phyloP scores from a whole-genome alignment of 1,139 yeast genomes.

The Saccharomyces hybrid region DNA sequence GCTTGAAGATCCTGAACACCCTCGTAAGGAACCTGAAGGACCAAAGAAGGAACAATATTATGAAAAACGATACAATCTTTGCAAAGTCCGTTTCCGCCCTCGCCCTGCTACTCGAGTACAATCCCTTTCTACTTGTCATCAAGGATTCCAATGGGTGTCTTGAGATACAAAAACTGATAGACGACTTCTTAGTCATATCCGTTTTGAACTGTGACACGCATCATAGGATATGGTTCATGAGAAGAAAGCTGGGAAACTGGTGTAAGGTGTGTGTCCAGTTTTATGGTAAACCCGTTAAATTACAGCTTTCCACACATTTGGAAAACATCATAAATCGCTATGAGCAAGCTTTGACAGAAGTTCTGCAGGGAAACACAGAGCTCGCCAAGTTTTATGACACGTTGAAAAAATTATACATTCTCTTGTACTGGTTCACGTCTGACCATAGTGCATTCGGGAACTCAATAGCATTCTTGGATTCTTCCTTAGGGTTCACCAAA shows the following conservation, averaged over 20 bases:
- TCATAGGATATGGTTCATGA: conserved; percentile 22
- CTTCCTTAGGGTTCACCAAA: conserved; percentile 13
- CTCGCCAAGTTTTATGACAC: conserved; percentile 7
- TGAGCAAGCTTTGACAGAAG: conserved; percentile 15
- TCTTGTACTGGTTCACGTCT: conserved; percentile 23
- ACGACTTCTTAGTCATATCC: conserved; percentile 14
- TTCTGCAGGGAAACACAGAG: conserved; percentile 13
- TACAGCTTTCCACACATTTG: conserved; percentile 11
- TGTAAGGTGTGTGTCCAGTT: conserved; percentile 12
- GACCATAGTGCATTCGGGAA: conserved; percentile 11
- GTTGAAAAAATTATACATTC: conserved; percentile 15
- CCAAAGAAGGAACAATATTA: conserved; percentile 6
- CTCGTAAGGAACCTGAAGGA: conserved; percentile 21
- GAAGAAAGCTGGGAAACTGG: conserved; percentile 22
- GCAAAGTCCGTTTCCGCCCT: conserved; percentile 23
- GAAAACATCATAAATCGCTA: conserved; percentile 4
- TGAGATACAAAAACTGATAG: conserved; percentile 16
- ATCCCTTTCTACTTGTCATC: conserved; percentile 15
- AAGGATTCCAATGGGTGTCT: conserved; percentile 1
- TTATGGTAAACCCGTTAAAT: conserved; percentile 13
- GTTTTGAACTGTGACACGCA: conserved; percentile 10
- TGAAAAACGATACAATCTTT: conserved; percentile 17
- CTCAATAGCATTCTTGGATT: conserved; percentile 14
- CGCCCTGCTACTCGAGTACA: conserved; percentile 18
- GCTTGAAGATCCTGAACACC: conserved; percentile 19